These are phyloP conservation scores for Salvia rosmarinus DNA, from an alignment of 257 asterid genomes.

Conservation along the genomic window DNA sequence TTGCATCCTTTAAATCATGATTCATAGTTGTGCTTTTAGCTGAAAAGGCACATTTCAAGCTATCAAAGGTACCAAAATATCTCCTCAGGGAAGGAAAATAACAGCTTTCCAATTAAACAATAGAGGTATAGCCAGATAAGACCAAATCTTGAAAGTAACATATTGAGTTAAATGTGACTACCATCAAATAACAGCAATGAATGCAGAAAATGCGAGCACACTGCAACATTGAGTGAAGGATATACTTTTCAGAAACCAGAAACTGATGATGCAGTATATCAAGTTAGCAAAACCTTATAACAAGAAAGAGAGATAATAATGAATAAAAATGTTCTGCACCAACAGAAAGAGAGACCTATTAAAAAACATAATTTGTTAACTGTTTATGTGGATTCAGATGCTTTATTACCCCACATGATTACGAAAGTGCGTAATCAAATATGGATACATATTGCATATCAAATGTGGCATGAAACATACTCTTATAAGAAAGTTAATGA, in stretches of 20 bases:
- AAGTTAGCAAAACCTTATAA: slow-evolving; percentile 12
- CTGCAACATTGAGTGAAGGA: slow-evolving; percentile 9
- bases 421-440: not conserved
- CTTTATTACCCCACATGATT: not conserved
- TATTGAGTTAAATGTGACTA: slow-evolving; percentile 1
- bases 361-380: not conserved
- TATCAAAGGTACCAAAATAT: not conserved
- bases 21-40: not conserved
- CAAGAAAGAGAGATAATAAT: not conserved
- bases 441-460: slow-evolving; percentile 11
- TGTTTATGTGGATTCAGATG: slow-evolving; percentile 12
- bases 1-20: not conserved
- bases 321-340: slow-evolving; percentile 1
- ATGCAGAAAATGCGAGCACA: not conserved
- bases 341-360: slow-evolving; percentile 15
- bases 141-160: not conserved
- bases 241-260: slow-evolving; percentile 16
- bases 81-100: not conserved
- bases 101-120: not conserved
- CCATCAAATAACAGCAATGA: not conserved
- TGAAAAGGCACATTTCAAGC: not conserved
- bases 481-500: slow-evolving; percentile 94
- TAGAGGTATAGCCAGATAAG: slow-evolving; percentile 2
- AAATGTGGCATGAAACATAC: slow-evolving; percentile 54
- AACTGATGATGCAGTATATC: not conserved